Base-by-base conservation (phyloP, 2,329 filamentous ascomycete species). In the Pestalotiopsis sp. region DNA sequence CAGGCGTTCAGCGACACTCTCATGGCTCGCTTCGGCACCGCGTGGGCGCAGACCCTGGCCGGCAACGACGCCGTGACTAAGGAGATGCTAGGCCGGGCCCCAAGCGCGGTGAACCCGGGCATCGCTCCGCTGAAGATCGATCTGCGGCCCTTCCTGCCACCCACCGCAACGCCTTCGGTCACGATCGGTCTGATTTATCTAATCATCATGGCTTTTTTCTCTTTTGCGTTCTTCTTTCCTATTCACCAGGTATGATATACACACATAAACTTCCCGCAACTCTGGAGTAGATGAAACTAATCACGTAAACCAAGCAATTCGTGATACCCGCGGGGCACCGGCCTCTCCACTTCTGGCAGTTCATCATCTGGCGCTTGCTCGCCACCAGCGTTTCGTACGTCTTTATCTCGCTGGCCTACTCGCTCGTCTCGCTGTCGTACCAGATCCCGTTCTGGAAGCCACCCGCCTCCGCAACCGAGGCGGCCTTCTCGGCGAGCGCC, bases 201-300 rank as follows among this genome's bases (percentile, higher is more conserved):
- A 1, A 91, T 92, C 73, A 91, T 92, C 73, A 82, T 91, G 56
- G 87, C 88, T 0, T 91, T 91, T 80, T 91, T 91, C 80, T 88
- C 85, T 36, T 91, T 89, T 76, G 82, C 85, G 0, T 91, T 91
- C 79, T 88, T 91, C 73, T 80, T 91, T 59, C 89, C 89, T 0
- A 86, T 90, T 14, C 88, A 92, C 75, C 84, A 83, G 72, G 85
- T 79, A 70, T 36, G 31, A 36, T 9, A 66, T 75, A n/a, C 0
- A 3, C 2, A 23, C 31, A 3, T 3, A 27, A 13, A 17, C 20
- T 4, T 27, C 23, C 57, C 52, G 4, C 4, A 20, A 20, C 11
- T 27, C 9, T 4, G 2, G 4, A n/a, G n/a, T 4, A 36, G 14
- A 14, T 7, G 11, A 11, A 36, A 36, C 27, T 27, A 59, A 27